A percentile compares a stretch with the other conserved stretches of the same genome.
Conservation (phyloP, 495 filamentous ascomycete species). For the Cudoniella acicularis region DNA sequence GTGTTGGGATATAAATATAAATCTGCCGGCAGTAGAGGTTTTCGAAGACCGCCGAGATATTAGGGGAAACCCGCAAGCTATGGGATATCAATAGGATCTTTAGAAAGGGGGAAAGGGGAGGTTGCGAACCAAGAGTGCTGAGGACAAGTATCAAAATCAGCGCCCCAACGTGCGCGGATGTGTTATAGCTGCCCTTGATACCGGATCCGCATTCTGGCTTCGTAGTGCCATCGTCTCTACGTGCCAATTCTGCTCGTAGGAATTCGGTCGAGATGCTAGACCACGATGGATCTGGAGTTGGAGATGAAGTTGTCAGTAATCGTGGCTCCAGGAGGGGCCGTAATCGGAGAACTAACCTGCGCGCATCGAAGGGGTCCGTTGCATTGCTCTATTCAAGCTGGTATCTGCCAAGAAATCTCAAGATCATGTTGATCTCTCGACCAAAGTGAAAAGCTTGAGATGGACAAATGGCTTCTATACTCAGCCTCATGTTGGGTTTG, state of each 20-base stretch:
- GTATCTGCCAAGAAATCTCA: no score
- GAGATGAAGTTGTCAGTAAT: no score
- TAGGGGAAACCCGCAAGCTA: conserved; percentile 59
- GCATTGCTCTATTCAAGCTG: no score
- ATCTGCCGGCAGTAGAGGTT: conserved; percentile 39
- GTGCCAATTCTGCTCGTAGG: conserved; percentile 47
- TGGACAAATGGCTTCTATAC: no score
- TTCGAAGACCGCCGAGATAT: conserved; percentile 45
- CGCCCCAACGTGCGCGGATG: conserved; percentile 68
- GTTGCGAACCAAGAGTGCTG: conserved; percentile 61
- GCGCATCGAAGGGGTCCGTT: no score
- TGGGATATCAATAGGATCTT: conserved; percentile 1
- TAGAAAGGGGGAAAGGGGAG: not conserved
- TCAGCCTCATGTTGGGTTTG: no score
- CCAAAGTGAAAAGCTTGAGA: no score
- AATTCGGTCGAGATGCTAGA: conserved; percentile 45
- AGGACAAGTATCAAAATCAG: conserved; percentile 68
- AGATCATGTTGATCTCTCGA: no score
- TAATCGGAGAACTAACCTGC: no score
- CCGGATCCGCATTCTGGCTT: conserved; percentile 61
- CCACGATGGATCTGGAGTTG: conserved; percentile 31
- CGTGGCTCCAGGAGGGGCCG: no score
- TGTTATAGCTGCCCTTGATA: conserved; percentile 58
- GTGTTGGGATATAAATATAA: conserved; percentile 73
- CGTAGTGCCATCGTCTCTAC: conserved; percentile 34